Conservation (phyloP, 73 alveolate genomes). For the Paramecium biaurelia region DNA sequence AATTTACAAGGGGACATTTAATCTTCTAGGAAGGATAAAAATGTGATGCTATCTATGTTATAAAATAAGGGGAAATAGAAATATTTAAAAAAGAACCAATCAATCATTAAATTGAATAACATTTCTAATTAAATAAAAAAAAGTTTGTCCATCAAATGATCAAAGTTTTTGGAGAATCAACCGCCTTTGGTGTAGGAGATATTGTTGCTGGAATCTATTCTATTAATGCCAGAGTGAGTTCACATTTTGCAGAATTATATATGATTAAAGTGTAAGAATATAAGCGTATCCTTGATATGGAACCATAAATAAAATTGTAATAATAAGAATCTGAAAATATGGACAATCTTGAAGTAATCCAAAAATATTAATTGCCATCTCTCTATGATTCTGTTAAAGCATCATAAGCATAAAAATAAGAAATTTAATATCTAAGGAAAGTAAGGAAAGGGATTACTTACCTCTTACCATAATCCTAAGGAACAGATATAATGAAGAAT, state of each 20-base stretch:
- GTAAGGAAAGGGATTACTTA: neutral
- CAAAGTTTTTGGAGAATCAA: neutral
- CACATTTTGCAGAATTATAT: neutral
- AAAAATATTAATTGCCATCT: neutral
- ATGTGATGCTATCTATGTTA: neutral
- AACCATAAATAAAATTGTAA: neutral
- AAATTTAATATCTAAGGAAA: neutral
- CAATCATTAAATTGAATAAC: neutral
- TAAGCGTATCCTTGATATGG: constrained; percentile 1
- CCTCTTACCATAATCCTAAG: neutral
- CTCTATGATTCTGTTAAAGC: neutral
- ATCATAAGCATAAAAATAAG: neutral
- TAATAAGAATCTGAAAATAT: neutral
- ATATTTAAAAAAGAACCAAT: neutral
- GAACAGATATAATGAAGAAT: neutral
- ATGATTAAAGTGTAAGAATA: neutral
- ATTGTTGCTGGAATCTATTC: neutral
- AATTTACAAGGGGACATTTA: neutral
- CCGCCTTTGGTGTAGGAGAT: neutral
- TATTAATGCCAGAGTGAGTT: neutral
- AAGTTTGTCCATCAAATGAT: neutral
- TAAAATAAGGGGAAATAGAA: constrained; percentile 1
- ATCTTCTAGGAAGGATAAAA: neutral
- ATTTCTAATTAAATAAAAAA: neutral
- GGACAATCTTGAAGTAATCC: neutral